phyloP scores from a whole-genome alignment of 345 rosid species.

The Murraya koenigii region DNA sequence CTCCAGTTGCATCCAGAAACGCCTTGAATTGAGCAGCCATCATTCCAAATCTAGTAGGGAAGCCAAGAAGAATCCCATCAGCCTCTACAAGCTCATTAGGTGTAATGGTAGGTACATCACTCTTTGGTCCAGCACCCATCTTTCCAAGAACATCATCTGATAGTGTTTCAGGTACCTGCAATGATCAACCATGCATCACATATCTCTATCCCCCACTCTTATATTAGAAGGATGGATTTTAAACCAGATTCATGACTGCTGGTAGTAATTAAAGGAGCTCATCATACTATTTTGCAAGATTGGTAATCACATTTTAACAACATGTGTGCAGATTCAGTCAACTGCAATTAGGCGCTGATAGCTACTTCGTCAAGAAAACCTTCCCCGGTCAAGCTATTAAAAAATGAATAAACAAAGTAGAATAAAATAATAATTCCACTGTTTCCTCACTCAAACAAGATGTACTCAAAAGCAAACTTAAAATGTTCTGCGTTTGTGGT shows the following conservation, averaged over 20 bases:
- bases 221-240: not conserved
- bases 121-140: conserved; percentile 68
- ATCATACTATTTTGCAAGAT: not conserved
- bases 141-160: conserved; percentile 62
- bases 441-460: not conserved
- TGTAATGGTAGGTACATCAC: conserved; percentile 50
- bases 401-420: not conserved
- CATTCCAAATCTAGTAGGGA: conserved; percentile 79
- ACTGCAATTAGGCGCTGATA: not conserved
- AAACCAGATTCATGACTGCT: not conserved
- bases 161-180: conserved; percentile 63
- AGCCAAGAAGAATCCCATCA: conserved; percentile 62
- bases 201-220: not conserved
- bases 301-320: not conserved
- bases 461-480: not conserved
- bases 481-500: not conserved
- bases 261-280: not conserved
- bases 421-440: too few relatives aligned
- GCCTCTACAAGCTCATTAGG: conserved; percentile 58
- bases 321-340: not conserved
- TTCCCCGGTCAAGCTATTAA: not conserved
- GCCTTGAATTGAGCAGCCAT: conserved; percentile 80
- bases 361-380: not conserved
- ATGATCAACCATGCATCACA: not conserved
- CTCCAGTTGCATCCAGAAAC: conserved; percentile 68